phyloP scores from a whole-genome alignment of 352 stramenopile genomes.

The Phytophthora foliorum region DNA sequence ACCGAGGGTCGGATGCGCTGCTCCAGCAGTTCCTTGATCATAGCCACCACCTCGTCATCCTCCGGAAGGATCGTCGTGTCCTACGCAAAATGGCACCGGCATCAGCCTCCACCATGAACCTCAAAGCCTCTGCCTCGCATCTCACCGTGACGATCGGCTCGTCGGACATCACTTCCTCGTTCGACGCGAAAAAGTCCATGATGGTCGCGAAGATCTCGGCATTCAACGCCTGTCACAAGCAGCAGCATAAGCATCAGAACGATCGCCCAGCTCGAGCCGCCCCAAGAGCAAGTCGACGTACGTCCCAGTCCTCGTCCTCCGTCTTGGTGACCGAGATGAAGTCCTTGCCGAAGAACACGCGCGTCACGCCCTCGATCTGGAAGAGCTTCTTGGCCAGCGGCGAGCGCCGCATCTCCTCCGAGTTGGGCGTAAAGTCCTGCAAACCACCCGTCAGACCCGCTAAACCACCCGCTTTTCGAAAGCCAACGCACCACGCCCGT shows the following conservation, averaged over 20 bases:
- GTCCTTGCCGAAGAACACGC: slow-evolving; percentile 98
- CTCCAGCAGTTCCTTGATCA: slow-evolving; percentile 99
- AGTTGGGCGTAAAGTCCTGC: slow-evolving; percentile 87
- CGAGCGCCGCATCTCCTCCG: slow-evolving; percentile 92
- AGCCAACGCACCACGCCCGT: slow-evolving; percentile 65
- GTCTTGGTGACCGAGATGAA: slow-evolving; percentile 99
- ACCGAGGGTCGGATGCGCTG: slow-evolving; percentile 98
- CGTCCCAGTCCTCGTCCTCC: slow-evolving; percentile 95
- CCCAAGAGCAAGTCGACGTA: slow-evolving; percentile 42
- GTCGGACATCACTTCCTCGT: slow-evolving; percentile 92
- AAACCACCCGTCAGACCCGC: background rate
- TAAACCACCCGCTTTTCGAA: background rate
- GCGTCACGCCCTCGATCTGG: slow-evolving; percentile 95
- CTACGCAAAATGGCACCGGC: slow-evolving; percentile 32
- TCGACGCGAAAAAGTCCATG: slow-evolving; percentile 98
- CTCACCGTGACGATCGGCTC: slow-evolving; percentile 80
- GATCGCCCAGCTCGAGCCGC: background rate
- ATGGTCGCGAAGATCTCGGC: slow-evolving; percentile 97
- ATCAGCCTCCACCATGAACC: background rate
- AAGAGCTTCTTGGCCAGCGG: slow-evolving; percentile 97
- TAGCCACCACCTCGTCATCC: slow-evolving; percentile 98
- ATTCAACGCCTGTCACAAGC: slow-evolving; percentile 65
- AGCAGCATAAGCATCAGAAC: slow-evolving; percentile 9
- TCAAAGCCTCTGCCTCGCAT: background rate
- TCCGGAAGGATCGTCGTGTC: slow-evolving; percentile 96